Evolutionary conservation across 164 flowering plant species (phyloP), one percentile per base, ranked within the genome.

Genomic region (Akebia trifoliata): DNA sequence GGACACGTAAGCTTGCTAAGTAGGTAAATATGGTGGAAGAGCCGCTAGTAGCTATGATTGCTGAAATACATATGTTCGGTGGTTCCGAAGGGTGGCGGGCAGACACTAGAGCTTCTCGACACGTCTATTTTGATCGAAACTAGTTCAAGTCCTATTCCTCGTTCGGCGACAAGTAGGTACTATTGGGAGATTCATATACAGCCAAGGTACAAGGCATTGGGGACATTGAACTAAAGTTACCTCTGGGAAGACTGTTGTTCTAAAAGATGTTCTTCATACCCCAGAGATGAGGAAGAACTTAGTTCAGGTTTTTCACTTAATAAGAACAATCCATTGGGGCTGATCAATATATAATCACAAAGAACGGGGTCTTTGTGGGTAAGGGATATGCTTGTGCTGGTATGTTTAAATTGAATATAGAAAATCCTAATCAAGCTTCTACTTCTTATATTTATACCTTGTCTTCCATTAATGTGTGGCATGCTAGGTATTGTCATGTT

Each of bases 261-360:
- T 43, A 4, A 43, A 43, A 18, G 22, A 43, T 17, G 22, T 43
- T 4, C 22, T 43, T 3, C 46, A 43, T 43, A 43, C 46, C 8
- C 46, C 22, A n/a, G 46, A 43, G 18, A 43, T 43, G 22, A 43
- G 46, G 18, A 43, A 43, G 22, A 43, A 43, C n/a, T 22, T 43
- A 2, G 22, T 43, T 43, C 20, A 3, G 21, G 46, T 3, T 46
- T 9, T 25, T 12, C 24, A 1, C 30, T 46, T 12, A 46, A 46
- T 11, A 46, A 22, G 50, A 29, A 1, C 47, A 43, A 43, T 15
- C 47, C 9, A 46, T 46, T 4, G 50, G 29, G 14, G 3, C 29
- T 4, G 50, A 46, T 46, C 30, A 22, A 0, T 43, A 43, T 43
- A 4, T 8, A 1, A 43, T 43, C 17, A 11, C 47, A 2, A 43